phyloP scores from a whole-genome alignment of 345 rosid species.

The Citrus inodora region DNA sequence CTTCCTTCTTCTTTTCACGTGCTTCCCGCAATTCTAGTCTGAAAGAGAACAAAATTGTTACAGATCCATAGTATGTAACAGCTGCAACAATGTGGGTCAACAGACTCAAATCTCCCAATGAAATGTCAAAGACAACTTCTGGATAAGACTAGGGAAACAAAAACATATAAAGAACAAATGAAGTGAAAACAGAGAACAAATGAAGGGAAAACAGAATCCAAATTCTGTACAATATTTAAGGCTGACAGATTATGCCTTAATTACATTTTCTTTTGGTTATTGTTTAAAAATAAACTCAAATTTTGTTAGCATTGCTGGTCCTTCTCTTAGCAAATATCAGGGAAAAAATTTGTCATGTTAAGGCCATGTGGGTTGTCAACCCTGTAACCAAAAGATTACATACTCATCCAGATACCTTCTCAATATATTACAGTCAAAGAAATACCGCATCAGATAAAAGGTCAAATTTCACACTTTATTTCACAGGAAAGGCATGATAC shows the following conservation, averaged over 20 bases:
- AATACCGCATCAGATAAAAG: neutral
- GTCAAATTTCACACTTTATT: neutral
- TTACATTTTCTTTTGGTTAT: neutral
- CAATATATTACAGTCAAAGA: neutral
- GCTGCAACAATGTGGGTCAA: neutral
- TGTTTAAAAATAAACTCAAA: neutral
- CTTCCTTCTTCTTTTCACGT: constrained; percentile 91
- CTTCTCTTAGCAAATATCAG: neutral
- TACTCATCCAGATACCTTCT: neutral
- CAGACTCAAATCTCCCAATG: neutral
- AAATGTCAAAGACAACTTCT: neutral
- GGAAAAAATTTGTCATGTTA: neutral
- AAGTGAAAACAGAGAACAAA: neutral
- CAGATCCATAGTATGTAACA: neutral
- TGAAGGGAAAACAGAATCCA: neutral
- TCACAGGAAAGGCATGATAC: neutral
- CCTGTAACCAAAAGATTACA: neutral
- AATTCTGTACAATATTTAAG: neutral
- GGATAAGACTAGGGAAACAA: neutral
- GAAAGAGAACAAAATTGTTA: constrained; percentile 19
- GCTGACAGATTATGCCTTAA: neutral
- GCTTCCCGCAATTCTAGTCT: constrained; percentile 72
- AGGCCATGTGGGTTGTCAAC: neutral
- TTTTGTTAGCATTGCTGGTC: neutral
- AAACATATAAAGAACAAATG: neutral